Percentiles rank a stretch among this genome's conserved stretches.
phyloP scores from a whole-genome alignment of 2,329 filamentous ascomycete genomes.

The Cercospora zeina region DNA sequence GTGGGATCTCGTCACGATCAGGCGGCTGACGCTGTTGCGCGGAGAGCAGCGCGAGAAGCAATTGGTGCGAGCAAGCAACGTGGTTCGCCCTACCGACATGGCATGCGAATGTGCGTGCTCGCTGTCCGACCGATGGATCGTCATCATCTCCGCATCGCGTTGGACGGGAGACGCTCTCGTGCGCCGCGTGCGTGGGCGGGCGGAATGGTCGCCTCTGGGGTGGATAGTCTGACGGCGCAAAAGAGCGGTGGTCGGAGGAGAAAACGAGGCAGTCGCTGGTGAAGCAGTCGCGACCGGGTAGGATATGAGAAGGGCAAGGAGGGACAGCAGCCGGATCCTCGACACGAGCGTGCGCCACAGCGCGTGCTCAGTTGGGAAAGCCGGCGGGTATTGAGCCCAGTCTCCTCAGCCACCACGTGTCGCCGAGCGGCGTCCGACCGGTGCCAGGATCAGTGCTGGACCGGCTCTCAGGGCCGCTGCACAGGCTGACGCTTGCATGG shows the following conservation, averaged over 20 bases:
- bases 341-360: slow-evolving; percentile 4
- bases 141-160: background rate
- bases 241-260: slow-evolving; percentile 13
- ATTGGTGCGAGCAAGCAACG: slow-evolving; percentile 9
- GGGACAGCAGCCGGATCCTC: background rate
- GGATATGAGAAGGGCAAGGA: background rate
- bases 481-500: slow-evolving; percentile 6
- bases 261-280: slow-evolving; percentile 1
- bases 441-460: background rate
- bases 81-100: slow-evolving; percentile 9
- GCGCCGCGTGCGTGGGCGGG: slow-evolving; percentile 1
- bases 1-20: slow-evolving; percentile 2
- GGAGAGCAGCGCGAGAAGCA: background rate
- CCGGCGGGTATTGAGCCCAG: background rate
- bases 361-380: background rate
- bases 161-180: background rate
- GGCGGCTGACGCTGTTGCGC: background rate
- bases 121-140: slow-evolving; percentile 8
- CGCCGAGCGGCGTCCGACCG: background rate
- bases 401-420: background rate
- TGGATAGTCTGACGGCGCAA: slow-evolving; percentile 1
- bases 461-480: slow-evolving; percentile 6
- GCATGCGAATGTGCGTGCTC: slow-evolving; percentile 13
- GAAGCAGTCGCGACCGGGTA: background rate
- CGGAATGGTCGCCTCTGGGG: slow-evolving; percentile 1